phyloP scores from a whole-genome alignment of 2,329 filamentous ascomycete species.

The Fusarium longipes region DNA sequence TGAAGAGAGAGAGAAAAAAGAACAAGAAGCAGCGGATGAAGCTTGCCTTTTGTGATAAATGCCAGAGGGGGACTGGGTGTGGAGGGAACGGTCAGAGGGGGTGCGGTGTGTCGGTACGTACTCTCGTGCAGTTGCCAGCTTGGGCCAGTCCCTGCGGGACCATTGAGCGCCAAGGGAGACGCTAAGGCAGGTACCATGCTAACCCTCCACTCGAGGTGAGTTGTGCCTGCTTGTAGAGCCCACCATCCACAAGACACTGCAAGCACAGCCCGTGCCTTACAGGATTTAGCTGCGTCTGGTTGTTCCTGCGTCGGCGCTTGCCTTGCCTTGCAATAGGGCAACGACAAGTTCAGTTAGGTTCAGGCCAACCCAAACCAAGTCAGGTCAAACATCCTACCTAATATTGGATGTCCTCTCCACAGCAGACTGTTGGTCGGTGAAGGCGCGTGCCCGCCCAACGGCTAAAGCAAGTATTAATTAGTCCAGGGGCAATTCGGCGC shows the following conservation, averaged over 20 bases:
- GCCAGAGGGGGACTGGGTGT: slow-evolving; percentile 36
- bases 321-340: slow-evolving; percentile 4
- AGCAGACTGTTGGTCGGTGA: slow-evolving; percentile 34
- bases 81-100: slow-evolving; percentile 4
- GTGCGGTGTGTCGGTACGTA: slow-evolving; percentile 35
- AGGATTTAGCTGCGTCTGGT: slow-evolving; percentile 3
- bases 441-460: slow-evolving; percentile 34
- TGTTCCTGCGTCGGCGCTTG: slow-evolving; percentile 38
- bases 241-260: slow-evolving; percentile 1
- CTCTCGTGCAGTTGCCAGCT: slow-evolving; percentile 22
- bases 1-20: slow-evolving; percentile 35
- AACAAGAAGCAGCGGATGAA: slow-evolving; percentile 27
- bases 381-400: not conserved
- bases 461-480: slow-evolving; percentile 21
- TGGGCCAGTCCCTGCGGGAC: slow-evolving; percentile 24
- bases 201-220: slow-evolving; percentile 8
- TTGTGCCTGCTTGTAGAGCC: not conserved
- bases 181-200: slow-evolving; percentile 42
- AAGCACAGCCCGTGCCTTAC: slow-evolving; percentile 23
- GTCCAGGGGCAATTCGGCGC: slow-evolving; percentile 27
- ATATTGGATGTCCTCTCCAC: slow-evolving; percentile 10
- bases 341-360: slow-evolving; percentile 1
- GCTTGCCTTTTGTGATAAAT: slow-evolving; percentile 44
- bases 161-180: slow-evolving; percentile 36
- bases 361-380: not conserved